Base-by-base conservation (phyloP, 371 early-diverging fungal genomes). In the Smittium culicis region DNA sequence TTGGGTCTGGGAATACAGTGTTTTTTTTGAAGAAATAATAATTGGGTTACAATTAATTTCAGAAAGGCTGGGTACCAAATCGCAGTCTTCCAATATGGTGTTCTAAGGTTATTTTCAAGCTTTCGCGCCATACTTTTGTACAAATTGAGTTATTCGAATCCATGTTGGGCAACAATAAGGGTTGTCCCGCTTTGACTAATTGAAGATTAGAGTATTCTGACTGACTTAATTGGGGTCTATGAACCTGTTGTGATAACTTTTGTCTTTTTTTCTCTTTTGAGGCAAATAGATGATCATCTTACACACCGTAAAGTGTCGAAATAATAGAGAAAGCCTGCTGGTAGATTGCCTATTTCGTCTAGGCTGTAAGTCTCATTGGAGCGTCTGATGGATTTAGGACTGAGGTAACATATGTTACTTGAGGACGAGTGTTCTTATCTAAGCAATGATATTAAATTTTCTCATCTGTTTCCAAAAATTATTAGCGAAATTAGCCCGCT, bases 51-150 rank as follows among this genome's bases (percentile, higher is more conserved):
- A n/a, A n/a, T n/a, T n/a, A n/a, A n/a, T n/a, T n/a, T n/a, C n/a
- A n/a, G 27, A 11, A 59, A n/a, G 29, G 14, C 27, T n/a, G 60
- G 60, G 60, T 14, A n/a, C 60, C 60, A 59, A 27, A 59, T 59
- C 11, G 60, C n/a, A 11, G 60, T 29, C 31, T 59, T 27, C 60
- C 60, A 59, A 5, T 14, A 16, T n/a, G 5, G 60, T 14, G 60
- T 29, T 29, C 31, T 31, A 59, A n/a, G 27, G 31, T 59, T 16
- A 32, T 5, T 59, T 11, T 59, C n/a, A 32, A 27, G 29, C 60
- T 5, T 16, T 59, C 60, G 5, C 31, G 5, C 14, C 31, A 29
- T 16, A 59, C n/a, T 59, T 59, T 59, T 59, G 27, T 59, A 59
- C 16, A 11, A n/a, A 5, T 31, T 31, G 31, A 11, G 45, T 11